Conservation (phyloP, 164 flowering plant genomes). For the Hamamelis virginiana region DNA sequence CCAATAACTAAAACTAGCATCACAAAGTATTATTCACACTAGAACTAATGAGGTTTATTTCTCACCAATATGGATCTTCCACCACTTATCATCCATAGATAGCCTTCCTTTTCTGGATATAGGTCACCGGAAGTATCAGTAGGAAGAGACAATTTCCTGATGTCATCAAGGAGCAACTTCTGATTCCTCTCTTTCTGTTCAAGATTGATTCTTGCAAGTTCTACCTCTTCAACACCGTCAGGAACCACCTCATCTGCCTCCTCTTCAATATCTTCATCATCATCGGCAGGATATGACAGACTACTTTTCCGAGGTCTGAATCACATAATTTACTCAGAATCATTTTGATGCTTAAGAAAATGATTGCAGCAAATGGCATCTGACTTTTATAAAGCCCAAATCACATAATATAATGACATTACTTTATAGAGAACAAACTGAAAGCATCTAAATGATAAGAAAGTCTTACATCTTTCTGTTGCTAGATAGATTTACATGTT, state of each 20-base stretch:
- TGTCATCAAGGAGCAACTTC: conserved; percentile 76
- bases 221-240: conserved; percentile 98
- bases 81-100: conserved; percentile 76
- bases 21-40: conserved; percentile 4
- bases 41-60: conserved; percentile 10
- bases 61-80: conserved; percentile 76
- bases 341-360: conserved; percentile 1
- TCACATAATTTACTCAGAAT: conserved; percentile 11
- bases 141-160: conserved; percentile 56
- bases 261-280: conserved; percentile 94
- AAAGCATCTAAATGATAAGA: too few species aligned
- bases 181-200: conserved; percentile 75
- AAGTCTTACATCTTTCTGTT: not conserved
- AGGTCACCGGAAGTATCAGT: conserved; percentile 47
- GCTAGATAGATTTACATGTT: not conserved
- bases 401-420: not conserved
- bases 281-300: conserved; percentile 71
- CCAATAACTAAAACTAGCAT: not conserved
- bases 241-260: conserved; percentile 99
- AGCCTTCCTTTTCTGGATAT: conserved; percentile 47
- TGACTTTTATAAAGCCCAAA: not conserved
- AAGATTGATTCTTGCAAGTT: conserved; percentile 80
- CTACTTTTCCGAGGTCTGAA: conserved; percentile 92
- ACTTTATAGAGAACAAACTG: not conserved
- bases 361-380: not conserved